Base-by-base conservation (phyloP, 2,329 filamentous ascomycete genomes). In the Diaporthe sp. region DNA sequence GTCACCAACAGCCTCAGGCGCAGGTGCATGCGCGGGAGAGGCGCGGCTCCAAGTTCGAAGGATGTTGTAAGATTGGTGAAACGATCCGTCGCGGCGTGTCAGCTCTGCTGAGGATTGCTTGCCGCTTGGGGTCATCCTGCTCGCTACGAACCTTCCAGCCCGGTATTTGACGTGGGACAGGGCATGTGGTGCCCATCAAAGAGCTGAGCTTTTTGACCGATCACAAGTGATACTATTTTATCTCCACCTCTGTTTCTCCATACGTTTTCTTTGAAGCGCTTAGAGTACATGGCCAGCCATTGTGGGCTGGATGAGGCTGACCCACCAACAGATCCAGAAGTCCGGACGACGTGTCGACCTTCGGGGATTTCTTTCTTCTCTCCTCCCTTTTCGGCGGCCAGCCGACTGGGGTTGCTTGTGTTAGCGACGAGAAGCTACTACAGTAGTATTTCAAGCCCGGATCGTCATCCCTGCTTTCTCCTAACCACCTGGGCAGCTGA, bases 61-160 rank as follows among this genome's bases (percentile, higher is more conserved):
- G 64, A 68, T 68, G 64, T 40, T 40, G 64, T 68, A 68, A 68
- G 64, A 68, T 68, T 68, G 33, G 33, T 68, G 64, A 68, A 68
- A 68, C 64, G 47, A 68, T 68, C 64, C 64, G 47, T 52, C 64
- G 47, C 61, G 45, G 61, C 61, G 30, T 28, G 61, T 52, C 42
- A 67, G 61, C 64, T 50, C 15, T 50, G n/a, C 35, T 38, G 64
- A 54, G 45, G 45, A 38, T 52, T 38, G 45, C 47, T 54, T 54
- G 47, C 47, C 47, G 30, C n/a, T 42, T 54, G 25, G 33, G 17
- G 28, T 38, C 64, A 28, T 68, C 45, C 64, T 40, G 6, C n/a
- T 68, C 64, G 64, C 47, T 54, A 30, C 45, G 47, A 54, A 40
- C 64, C 64, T 54, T 40, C 6, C 45, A 67, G 64, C 47, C 22